Base-by-base conservation (phyloP, 1,139 yeast species). In the Yamadazyma jaroonii region DNA sequence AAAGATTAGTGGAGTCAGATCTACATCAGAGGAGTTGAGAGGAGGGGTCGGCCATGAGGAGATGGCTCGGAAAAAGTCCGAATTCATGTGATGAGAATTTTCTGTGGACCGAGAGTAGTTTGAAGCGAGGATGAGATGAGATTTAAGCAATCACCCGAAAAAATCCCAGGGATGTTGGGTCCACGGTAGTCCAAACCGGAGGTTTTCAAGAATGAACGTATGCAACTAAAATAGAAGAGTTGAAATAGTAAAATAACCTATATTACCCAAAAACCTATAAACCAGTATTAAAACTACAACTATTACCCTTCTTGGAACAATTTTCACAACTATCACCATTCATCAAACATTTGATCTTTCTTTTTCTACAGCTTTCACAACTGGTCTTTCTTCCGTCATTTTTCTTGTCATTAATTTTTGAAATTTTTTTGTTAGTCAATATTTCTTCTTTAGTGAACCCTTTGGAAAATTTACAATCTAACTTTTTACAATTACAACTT, bases 391-490 rank as follows among this genome's bases (percentile, higher is more conserved):
- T 53, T 31, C 31, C 33, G 29, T 49, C 45, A 20, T 43, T 21
- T 37, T 45, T 48, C 10, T 39, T 40, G 30, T 46, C 47, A 11
- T 35, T 33, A 28, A 35, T 41, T 23, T 45, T 48, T 14, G 39
- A 34, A 23, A 36, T 45, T 36, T 50, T 50, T 35, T 57, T 61
- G 32, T 57, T 55, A 8, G 49, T 40, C 45, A 62, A 48, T 17
- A 77, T 74, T 52, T 77, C 82, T 48, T 75, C 80, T 53, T 79
- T 74, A 15, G 82, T 77, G 52, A 75, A 77, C 3, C 83, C 84
- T 50, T 76, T 77, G 32, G 79, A 70, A 50, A 77, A 78, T 35
- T 64, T 59, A 50, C 84, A 78, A 22, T 59, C 51, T 31, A 74
- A 55, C 29, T 62, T 61, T 49, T 75, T 75, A 33, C 54, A 45